Evolutionary conservation across 768 basidiomycete species (phyloP).

Genomic region (Mycena rebaudengoi): DNA sequence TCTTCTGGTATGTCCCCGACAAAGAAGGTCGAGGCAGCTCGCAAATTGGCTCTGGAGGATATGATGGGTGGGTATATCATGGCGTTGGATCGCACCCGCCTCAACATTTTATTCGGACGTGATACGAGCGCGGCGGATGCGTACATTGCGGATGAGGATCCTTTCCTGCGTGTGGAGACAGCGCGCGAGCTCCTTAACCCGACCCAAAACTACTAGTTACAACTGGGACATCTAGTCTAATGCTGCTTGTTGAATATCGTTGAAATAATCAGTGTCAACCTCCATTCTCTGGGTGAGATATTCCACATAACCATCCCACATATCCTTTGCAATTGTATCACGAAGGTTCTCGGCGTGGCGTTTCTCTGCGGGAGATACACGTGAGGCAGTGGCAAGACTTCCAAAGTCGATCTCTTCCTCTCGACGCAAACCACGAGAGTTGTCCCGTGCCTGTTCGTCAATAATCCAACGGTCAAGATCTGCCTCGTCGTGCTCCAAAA

Average conservation of each 20-base stretch:
- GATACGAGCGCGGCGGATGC: background rate
- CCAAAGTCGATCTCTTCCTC: background rate
- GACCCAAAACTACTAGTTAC: background rate
- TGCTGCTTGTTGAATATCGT: background rate
- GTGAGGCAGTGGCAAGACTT: background rate
- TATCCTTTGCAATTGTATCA: conserved; percentile 34
- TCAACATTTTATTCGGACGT: background rate
- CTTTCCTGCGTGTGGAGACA: background rate
- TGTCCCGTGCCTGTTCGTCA: conserved; percentile 26
- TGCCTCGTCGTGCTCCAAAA: conserved; percentile 31
- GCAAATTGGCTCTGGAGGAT: background rate
- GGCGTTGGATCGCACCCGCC: too few species aligned
- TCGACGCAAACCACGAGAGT: background rate
- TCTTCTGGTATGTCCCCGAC: background rate
- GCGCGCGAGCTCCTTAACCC: background rate
- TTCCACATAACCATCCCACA: conserved; percentile 35
- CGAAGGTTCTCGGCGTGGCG: conserved; percentile 6
- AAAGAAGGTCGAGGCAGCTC: background rate
- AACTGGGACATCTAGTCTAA: background rate
- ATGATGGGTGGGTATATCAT: background rate
- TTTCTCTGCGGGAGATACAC: background rate
- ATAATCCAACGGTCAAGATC: conserved; percentile 35
- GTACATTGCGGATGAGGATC: background rate
- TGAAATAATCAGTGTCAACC: background rate
- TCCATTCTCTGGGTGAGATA: conserved; percentile 3